A percentile compares a stretch with the other conserved stretches of the same genome.
These are phyloP conservation scores for Exophiala sp. DNA, from an alignment of 2,329 filamentous ascomycete genomes.

Conservation along the genomic window DNA sequence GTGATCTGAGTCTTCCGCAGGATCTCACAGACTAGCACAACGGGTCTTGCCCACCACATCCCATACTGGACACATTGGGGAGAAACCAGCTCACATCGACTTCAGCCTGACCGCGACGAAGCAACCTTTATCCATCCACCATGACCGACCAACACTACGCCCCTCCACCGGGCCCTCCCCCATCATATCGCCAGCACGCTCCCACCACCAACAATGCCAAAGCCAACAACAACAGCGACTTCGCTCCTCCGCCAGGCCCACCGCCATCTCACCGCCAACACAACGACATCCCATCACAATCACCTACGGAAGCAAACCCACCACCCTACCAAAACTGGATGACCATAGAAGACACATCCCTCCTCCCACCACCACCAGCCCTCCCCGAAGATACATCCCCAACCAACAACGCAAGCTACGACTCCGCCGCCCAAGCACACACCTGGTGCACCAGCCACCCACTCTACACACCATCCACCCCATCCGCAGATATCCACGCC, in stretches of 20 bases:
- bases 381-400: slow-evolving; percentile 53
- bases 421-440: slow-evolving; percentile 55
- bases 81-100: no score
- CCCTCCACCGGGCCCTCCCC: slow-evolving; percentile 30
- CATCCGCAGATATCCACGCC: slow-evolving; percentile 41
- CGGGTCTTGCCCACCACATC: no score
- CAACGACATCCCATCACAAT: background rate
- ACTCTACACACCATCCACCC: slow-evolving; percentile 48
- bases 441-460: slow-evolving; percentile 52
- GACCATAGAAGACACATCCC: slow-evolving; percentile 55
- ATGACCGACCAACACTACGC: background rate
- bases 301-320: slow-evolving; percentile 34
- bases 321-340: slow-evolving; percentile 63
- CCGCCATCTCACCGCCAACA: slow-evolving; percentile 4
- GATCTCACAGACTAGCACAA: no score
- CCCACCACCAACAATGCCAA: slow-evolving; percentile 14
- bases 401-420: slow-evolving; percentile 54
- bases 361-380: slow-evolving; percentile 59
- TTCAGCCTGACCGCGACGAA: no score
- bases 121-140: no score
- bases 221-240: slow-evolving; percentile 5
- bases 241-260: slow-evolving; percentile 15
- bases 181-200: slow-evolving; percentile 20
- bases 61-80: no score
- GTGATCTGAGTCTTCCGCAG: no score